phyloP scores from a whole-genome alignment of 371 early-diverging fungal genomes.

The Mortierella sp. region DNA sequence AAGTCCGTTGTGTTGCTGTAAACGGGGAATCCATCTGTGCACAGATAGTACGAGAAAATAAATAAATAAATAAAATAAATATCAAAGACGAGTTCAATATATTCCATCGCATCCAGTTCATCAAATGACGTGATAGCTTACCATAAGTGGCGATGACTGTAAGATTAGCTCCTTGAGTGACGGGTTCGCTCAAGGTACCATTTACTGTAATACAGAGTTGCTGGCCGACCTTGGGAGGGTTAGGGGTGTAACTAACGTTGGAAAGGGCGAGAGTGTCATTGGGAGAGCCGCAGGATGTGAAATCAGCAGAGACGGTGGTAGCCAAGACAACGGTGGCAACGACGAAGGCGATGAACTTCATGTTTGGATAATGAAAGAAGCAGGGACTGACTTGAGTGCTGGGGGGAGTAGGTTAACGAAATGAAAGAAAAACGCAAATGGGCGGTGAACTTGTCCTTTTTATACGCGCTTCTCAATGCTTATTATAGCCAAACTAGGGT shows the following conservation, averaged over 20 bases:
- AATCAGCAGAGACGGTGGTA: conserved; percentile 48
- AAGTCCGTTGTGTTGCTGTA: conserved; percentile 4
- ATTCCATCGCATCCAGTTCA: neutral
- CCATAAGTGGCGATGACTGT: conserved; percentile 38
- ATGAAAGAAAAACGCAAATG: neutral
- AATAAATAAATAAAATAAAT: neutral
- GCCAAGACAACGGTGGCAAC: conserved; percentile 46
- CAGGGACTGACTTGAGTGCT: neutral
- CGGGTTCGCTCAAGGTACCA: conserved; percentile 28
- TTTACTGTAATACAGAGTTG: conserved; percentile 45
- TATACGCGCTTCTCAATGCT: conserved; percentile 5
- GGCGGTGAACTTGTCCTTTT: neutral
- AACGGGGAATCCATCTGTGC: conserved; percentile 46
- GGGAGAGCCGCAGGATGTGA: conserved; percentile 48
- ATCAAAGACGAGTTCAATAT: neutral
- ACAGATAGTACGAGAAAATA: conserved; percentile 16
- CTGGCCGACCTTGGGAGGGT: conserved; percentile 54
- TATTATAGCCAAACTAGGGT: neutral
- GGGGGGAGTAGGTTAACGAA: conserved; percentile 12
- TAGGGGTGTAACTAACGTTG: conserved; percentile 42
- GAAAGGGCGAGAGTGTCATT: conserved; percentile 23
- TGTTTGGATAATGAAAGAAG: conserved; percentile 8
- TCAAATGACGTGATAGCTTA: conserved; percentile 7
- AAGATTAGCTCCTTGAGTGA: conserved; percentile 35
- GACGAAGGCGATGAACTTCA: conserved; percentile 51